Conservation (phyloP, 257 asterid genomes). For the Solanum boliviense region DNA sequence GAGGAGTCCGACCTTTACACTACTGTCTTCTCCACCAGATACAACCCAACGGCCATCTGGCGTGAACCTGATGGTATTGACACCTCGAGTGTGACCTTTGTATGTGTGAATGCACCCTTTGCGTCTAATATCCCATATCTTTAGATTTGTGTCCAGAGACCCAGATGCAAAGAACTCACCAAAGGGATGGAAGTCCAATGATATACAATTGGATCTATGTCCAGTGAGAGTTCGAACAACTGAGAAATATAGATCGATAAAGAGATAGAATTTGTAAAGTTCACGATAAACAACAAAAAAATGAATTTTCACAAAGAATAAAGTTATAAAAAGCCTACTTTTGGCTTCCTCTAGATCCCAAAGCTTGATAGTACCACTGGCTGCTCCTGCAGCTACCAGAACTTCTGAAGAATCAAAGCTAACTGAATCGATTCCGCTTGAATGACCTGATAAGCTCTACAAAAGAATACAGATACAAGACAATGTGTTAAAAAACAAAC, state of each 20-base stretch:
- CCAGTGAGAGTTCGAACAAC: slow-evolving; percentile 96
- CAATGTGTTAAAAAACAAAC: background rate
- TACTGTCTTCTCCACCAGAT: slow-evolving; percentile 97
- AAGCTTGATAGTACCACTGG: slow-evolving; percentile 96
- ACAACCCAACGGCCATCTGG: slow-evolving; percentile 99
- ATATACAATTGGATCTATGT: slow-evolving; percentile 95
- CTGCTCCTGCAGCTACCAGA: slow-evolving; percentile 98
- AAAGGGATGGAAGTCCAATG: slow-evolving; percentile 95
- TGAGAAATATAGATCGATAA: slow-evolving; percentile 2
- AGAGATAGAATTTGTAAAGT: background rate
- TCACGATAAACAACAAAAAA: background rate
- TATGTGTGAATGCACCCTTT: slow-evolving; percentile 96
- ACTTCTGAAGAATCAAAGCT: slow-evolving; percentile 95
- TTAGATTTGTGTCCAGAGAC: slow-evolving; percentile 89
- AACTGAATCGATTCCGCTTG: slow-evolving; percentile 97
- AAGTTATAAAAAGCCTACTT: slow-evolving; percentile 38
- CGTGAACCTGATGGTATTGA: slow-evolving; percentile 82
- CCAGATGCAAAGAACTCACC: slow-evolving; percentile 99
- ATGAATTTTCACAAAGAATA: background rate
- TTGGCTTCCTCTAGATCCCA: slow-evolving; percentile 99
- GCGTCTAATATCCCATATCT: slow-evolving; percentile 97
- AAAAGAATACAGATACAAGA: slow-evolving; percentile 23
- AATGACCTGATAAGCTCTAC: slow-evolving; percentile 96
- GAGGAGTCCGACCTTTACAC: slow-evolving; percentile 62
- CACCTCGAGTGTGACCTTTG: slow-evolving; percentile 97